Evolutionary conservation across 164 flowering plant species (phyloP).

Genomic region (Macadamia tetraphylla): DNA sequence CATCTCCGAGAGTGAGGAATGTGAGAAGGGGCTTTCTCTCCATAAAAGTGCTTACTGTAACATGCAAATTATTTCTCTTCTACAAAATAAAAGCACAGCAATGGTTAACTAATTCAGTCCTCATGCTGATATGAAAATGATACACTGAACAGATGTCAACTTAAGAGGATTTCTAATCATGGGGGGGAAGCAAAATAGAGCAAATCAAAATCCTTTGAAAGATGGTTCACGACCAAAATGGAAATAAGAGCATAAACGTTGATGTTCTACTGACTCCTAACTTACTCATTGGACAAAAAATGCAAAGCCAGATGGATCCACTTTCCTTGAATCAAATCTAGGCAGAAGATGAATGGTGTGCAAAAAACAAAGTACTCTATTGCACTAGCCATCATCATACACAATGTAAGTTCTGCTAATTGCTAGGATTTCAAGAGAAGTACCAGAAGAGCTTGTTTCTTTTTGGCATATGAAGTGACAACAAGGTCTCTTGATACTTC

Average conservation of each 20-base stretch:
- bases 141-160: neutral
- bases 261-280: neutral
- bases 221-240: no score
- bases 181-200: neutral
- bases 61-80: neutral
- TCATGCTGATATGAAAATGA: neutral
- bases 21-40: no score
- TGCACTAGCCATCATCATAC: neutral
- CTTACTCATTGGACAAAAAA: neutral
- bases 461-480: constrained; percentile 70
- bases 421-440: constrained; percentile 1
- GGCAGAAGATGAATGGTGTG: neutral
- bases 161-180: neutral
- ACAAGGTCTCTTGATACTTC: constrained; percentile 98
- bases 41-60: neutral
- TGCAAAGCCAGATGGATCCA: neutral
- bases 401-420: neutral
- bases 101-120: neutral
- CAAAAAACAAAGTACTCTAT: neutral
- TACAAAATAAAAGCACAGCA: neutral
- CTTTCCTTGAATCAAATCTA: neutral
- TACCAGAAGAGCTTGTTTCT: constrained; percentile 96
- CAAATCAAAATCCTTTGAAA: no score
- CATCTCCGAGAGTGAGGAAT: no score
- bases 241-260: no score